Evolutionary conservation across 108 stramenopile species (phyloP), one percentile per base, ranked within the genome.

Genomic region (Cyclotella sp.): DNA sequence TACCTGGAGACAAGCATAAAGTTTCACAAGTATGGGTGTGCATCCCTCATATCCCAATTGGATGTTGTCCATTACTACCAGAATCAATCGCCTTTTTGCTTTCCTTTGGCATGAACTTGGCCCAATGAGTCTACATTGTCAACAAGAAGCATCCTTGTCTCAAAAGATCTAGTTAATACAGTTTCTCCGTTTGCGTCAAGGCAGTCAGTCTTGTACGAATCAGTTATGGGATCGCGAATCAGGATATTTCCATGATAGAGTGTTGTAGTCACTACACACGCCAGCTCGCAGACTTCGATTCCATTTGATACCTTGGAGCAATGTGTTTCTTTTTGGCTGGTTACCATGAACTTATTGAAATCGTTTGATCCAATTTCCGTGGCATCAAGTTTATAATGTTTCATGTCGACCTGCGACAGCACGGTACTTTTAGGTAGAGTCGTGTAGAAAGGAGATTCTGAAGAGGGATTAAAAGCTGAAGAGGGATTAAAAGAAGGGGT

Each of bases 281-380:
- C 44, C 1, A 64, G 44, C 45, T 14, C 45, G 63, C 63, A 64
- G 1, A 5, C 22, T 64, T 44, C 43, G 2, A 16, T 10, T 10
- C 2, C 21, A 24, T 64, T 43, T 29, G 24, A 3, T n/a, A 62
- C 44, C 43, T 44, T 64, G 63, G 45, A 46, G 28, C 63, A 64
- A 16, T 2, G 0, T 22, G 63, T 64, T 29, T 64, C 63, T 46
- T 64, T 45, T 64, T 64, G 43, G 13, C 24, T 64, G 19, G 45
- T 64, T 3, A 64, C 16, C 21, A 46, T 15, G 63, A 64, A 47
- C 6, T 30, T 22, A 47, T 64, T 64, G 44, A 64, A 45, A 3
- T 64, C 63, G 45, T 30, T 64, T 0, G 44, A 64, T 3, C 34
- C 45, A 9, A 16, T 43, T 9, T 26, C 45, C 18, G 11, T 45